A percentile compares a stretch with the other conserved stretches of the same genome.
Evolutionary conservation across 768 basidiomycete species (phyloP).

Genomic region (Leucosporidium creatinivorum): DNA sequence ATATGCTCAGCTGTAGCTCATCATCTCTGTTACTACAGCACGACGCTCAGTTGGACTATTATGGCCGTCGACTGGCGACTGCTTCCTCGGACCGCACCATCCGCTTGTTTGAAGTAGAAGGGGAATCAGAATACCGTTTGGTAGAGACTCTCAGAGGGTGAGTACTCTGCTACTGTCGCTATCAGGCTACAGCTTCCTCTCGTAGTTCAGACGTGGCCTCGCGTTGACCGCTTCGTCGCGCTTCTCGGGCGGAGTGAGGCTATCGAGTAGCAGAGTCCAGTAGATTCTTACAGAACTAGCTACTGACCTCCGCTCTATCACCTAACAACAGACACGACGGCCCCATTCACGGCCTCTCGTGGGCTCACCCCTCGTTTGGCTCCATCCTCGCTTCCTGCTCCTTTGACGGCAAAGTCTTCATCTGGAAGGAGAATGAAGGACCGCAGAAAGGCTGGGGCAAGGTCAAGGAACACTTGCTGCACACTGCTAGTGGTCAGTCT

Average conservation of each 20-base stretch:
- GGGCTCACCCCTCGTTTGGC: constrained; percentile 97
- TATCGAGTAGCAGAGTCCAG: neutral
- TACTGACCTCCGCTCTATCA: neutral
- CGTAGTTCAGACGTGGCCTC: too few species aligned
- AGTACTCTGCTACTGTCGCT: constrained; percentile 32
- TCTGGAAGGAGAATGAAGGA: constrained; percentile 81
- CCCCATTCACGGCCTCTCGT: constrained; percentile 95
- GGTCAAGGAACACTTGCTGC: constrained; percentile 90
- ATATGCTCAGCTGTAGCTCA: too few species aligned
- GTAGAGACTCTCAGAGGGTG: constrained; percentile 66
- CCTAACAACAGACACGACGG: constrained; percentile 67
- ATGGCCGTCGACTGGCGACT: constrained; percentile 90
- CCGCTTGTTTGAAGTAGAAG: constrained; percentile 87
- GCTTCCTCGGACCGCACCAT: constrained; percentile 94
- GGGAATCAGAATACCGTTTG: constrained; percentile 55
- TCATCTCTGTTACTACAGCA: too few species aligned
- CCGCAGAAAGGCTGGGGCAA: constrained; percentile 66
- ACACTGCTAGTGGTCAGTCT: constrained; percentile 78
- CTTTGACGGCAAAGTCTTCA: constrained; percentile 94
- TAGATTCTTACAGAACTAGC: too few species aligned
- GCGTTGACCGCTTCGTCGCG: neutral
- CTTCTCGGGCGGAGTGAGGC: neutral
- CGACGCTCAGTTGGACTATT: constrained; percentile 97
- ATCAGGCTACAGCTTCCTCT: too few species aligned
- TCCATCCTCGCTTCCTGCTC: constrained; percentile 96